Percentiles rank a stretch among this genome's conserved stretches.
These are phyloP conservation scores for Amborella trichopoda DNA, from an alignment of 164 flowering plant genomes.

Conservation along the genomic window DNA sequence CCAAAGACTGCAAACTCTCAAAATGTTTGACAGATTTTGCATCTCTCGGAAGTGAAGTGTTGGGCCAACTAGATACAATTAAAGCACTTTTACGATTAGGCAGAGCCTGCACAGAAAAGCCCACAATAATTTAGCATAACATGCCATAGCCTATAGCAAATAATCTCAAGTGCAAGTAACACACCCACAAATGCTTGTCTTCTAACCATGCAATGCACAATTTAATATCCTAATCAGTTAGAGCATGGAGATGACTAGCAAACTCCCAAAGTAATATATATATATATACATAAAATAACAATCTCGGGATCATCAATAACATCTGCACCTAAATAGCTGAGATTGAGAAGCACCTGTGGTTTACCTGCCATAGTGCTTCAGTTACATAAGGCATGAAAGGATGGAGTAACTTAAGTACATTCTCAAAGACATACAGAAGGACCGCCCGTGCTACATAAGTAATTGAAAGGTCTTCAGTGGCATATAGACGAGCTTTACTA, in stretches of 20 bases:
- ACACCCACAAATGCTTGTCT: too few relatives aligned
- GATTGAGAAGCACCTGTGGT: neutral
- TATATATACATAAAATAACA: neutral
- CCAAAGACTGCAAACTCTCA: slow-evolving; percentile 87
- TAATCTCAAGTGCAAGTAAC: too few relatives aligned
- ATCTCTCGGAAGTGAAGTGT: slow-evolving; percentile 53
- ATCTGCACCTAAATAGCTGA: neutral
- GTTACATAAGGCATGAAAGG: slow-evolving; percentile 99
- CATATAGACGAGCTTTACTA: slow-evolving; percentile 82
- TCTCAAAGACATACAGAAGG: slow-evolving; percentile 75
- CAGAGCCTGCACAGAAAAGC: slow-evolving; percentile 41
- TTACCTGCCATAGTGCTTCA: slow-evolving; percentile 95
- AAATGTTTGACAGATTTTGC: slow-evolving; percentile 44
- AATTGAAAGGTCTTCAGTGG: slow-evolving; percentile 32
- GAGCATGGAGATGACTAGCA: too few relatives aligned
- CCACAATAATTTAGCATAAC: neutral
- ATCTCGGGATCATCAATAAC: too few relatives aligned
- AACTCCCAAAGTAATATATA: neutral
- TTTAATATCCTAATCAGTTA: too few relatives aligned
- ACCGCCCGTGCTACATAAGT: slow-evolving; percentile 60
- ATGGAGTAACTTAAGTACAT: slow-evolving; percentile 71
- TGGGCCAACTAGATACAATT: slow-evolving; percentile 77
- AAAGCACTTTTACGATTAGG: slow-evolving; percentile 68
- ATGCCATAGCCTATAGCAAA: too few relatives aligned
- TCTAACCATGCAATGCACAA: too few relatives aligned